These are phyloP conservation scores for Vaccinium myrtillus DNA, from an alignment of 148 eudicot species.

Conservation along the genomic window DNA sequence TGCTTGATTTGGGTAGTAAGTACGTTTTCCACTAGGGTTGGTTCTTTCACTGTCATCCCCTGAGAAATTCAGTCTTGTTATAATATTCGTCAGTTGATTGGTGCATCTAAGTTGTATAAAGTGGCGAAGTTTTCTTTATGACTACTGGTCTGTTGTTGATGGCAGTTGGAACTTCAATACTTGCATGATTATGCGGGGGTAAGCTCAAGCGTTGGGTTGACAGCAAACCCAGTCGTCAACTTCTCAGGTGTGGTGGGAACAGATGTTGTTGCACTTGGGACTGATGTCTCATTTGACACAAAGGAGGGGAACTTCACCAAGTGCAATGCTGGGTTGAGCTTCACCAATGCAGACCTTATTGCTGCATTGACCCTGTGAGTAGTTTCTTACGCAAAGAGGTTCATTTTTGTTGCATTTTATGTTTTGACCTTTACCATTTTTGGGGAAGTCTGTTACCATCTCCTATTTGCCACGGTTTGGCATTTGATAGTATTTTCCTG, in stretches of 20 bases:
- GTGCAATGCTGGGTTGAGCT: slow-evolving; percentile 70
- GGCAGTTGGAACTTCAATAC: slow-evolving; percentile 80
- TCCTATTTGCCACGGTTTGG: neutral
- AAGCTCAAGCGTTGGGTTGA: slow-evolving; percentile 65
- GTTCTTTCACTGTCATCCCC: neutral
- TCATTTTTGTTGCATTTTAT: neutral
- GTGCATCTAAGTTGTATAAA: neutral
- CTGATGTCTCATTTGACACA: slow-evolving; percentile 69
- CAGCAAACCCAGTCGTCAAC: slow-evolving; percentile 64
- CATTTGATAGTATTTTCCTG: neutral
- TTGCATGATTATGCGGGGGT: slow-evolving; percentile 74
- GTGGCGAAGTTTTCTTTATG: neutral
- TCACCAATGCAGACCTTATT: slow-evolving; percentile 51
- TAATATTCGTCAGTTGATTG: neutral
- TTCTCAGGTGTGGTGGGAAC: slow-evolving; percentile 73
- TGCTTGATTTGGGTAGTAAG: neutral
- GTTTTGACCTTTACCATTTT: neutral
- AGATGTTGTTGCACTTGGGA: slow-evolving; percentile 47
- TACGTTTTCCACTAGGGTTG: no score
- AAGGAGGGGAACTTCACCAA: slow-evolving; percentile 62
- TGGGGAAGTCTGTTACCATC: neutral
- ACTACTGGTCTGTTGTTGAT: slow-evolving; percentile 6
- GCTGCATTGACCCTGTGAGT: slow-evolving; percentile 71
- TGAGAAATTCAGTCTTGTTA: neutral
- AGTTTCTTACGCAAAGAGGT: neutral